Conservation (phyloP, 1,284 basidiomycete genomes). For the Melanopsichium pennsylvanicum region DNA sequence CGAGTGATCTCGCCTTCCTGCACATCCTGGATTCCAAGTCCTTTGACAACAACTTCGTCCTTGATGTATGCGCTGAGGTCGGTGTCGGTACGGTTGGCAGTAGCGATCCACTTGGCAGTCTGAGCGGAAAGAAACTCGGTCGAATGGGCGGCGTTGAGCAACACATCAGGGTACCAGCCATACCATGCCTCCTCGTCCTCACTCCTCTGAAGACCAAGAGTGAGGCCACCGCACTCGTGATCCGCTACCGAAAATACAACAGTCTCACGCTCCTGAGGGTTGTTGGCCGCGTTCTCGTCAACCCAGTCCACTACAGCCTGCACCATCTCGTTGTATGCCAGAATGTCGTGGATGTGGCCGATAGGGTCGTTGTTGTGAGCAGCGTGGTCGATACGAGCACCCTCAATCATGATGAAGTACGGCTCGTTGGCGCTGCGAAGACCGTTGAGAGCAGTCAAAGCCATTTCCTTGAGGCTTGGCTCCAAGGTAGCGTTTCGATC, state of each 20-base stretch:
- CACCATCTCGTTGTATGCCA: conserved; percentile 57
- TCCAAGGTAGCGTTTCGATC: conserved; percentile 59
- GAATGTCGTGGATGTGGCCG: conserved; percentile 62
- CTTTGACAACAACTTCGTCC: conserved; percentile 33
- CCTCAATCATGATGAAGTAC: conserved; percentile 65
- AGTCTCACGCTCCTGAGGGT: conserved; percentile 42
- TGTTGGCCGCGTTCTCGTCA: conserved; percentile 37
- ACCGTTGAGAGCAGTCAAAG: conserved; percentile 59
- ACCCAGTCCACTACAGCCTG: conserved; percentile 53
- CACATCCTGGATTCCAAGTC: conserved; percentile 48
- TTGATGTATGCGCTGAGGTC: conserved; percentile 50
- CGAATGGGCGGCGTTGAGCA: conserved; percentile 57
- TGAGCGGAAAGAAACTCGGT: conserved; percentile 55
- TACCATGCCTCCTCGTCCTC: conserved; percentile 47
- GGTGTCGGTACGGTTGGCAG: conserved; percentile 50
- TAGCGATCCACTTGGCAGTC: conserved; percentile 44
- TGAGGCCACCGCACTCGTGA: conserved; percentile 63
- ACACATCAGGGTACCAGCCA: conserved; percentile 57
- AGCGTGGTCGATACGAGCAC: conserved; percentile 61
- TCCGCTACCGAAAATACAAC: conserved; percentile 60
- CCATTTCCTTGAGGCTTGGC: conserved; percentile 64
- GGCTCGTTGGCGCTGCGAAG: conserved; percentile 57
- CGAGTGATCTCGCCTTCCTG: conserved; percentile 45
- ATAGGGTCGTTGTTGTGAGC: conserved; percentile 64
- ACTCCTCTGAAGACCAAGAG: conserved; percentile 45